Conservation (phyloP, 495 filamentous ascomycete species). For the Aspergillus carlsbadensis region DNA sequence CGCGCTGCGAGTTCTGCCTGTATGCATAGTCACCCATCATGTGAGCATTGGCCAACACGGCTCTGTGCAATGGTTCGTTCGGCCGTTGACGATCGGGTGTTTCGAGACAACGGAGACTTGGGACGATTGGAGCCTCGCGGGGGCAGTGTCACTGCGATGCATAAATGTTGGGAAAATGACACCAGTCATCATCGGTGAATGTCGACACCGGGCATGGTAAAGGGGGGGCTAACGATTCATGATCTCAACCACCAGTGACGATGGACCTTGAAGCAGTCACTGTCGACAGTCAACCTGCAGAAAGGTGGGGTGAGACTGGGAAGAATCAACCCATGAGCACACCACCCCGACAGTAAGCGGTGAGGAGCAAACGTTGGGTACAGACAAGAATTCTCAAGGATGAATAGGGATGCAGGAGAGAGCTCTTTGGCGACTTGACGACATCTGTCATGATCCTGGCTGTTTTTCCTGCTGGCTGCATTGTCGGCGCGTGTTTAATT, state of each 20-base stretch:
- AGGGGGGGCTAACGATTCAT: neutral
- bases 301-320: conserved; percentile 2
- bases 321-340: neutral
- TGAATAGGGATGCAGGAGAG: neutral
- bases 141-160: conserved; percentile 10
- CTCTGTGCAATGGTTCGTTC: conserved; percentile 5
- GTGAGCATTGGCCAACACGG: conserved; percentile 18
- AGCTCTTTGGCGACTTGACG: conserved; percentile 5
- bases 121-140: conserved; percentile 1
- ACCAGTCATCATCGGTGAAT: neutral
- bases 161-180: conserved; percentile 14
- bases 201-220: neutral
- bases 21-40: conserved; percentile 21
- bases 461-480: conserved; percentile 12
- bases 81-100: conserved; percentile 7
- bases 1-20: conserved; percentile 14
- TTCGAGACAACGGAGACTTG: conserved; percentile 7
- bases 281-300: conserved; percentile 5
- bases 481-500: conserved; percentile 22
- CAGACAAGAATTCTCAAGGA: conserved; percentile 2
- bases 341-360: conserved; percentile 19
- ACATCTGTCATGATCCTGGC: conserved; percentile 17
- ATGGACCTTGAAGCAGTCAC: too few species aligned
- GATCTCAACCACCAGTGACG: neutral
- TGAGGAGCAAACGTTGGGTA: conserved; percentile 19